These are phyloP conservation scores for Aristolochia californica DNA, from an alignment of 164 flowering plant genomes.

Conservation along the genomic window DNA sequence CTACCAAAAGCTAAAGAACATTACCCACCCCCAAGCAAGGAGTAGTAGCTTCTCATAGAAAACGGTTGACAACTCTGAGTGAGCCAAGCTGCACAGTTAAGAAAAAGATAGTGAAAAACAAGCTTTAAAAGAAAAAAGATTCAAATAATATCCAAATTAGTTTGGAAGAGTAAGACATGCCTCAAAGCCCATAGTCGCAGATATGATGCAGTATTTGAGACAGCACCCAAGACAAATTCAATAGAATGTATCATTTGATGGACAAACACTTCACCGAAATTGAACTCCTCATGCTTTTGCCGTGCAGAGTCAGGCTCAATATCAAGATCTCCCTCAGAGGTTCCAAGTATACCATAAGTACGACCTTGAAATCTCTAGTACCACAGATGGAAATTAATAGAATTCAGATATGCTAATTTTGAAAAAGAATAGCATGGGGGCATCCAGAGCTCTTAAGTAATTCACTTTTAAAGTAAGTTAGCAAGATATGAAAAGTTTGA, in stretches of 20 bases:
- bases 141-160: background rate
- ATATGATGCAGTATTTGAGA: conserved; percentile 94
- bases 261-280: conserved; percentile 86
- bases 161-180: conserved; percentile 17
- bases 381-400: background rate
- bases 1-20: background rate
- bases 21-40: conserved; percentile 81
- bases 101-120: conserved; percentile 5
- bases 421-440: background rate
- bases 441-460: background rate
- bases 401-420: background rate
- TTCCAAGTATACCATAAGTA: conserved; percentile 65
- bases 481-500: background rate
- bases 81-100: conserved; percentile 63
- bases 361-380: conserved; percentile 92
- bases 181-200: conserved; percentile 96
- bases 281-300: conserved; percentile 66
- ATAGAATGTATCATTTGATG: conserved; percentile 96
- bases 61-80: conserved; percentile 88
- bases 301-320: conserved; percentile 78
- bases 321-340: conserved; percentile 73
- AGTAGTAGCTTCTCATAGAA: conserved; percentile 89
- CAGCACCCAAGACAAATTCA: conserved; percentile 88
- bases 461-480: background rate
- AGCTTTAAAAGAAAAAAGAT: background rate